A percentile compares a stretch with the other conserved stretches of the same genome.
Conservation (phyloP, 139 green algal genomes). For the Coelastrella sp. region DNA sequence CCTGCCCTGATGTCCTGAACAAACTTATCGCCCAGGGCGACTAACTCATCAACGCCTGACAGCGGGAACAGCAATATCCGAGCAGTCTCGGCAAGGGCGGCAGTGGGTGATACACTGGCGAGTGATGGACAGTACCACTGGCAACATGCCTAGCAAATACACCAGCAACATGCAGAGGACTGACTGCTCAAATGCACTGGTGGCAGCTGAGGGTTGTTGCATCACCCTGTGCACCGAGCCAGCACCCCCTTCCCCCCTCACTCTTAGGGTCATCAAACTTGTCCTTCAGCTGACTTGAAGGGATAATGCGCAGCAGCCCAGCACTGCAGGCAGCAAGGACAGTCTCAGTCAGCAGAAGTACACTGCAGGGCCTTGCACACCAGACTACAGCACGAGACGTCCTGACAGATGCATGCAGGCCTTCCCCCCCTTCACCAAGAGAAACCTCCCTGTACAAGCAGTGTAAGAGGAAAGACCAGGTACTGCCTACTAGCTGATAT, state of each 20-base stretch:
- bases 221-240: no score
- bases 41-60: constrained; percentile 52
- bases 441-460: no score
- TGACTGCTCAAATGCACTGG: no score
- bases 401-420: no score
- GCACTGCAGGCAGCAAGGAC: constrained; percentile 1
- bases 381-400: no score
- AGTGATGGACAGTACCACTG: neutral
- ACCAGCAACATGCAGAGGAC: neutral
- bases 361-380: neutral
- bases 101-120: no score
- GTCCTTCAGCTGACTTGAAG: neutral
- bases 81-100: no score
- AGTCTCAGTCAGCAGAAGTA: neutral
- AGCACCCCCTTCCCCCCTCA: neutral
- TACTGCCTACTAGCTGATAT: no score
- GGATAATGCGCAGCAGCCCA: constrained; percentile 22
- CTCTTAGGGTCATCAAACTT: constrained; percentile 9
- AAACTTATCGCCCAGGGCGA: constrained; percentile 59
- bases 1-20: constrained; percentile 53
- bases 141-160: neutral
- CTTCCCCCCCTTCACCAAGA: no score
- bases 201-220: no score
- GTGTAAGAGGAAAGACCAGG: no score
- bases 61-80: neutral